Evolutionary conservation across 208 protist genomes (phyloP).

Genomic region (Trichomonas vaginalis): DNA sequence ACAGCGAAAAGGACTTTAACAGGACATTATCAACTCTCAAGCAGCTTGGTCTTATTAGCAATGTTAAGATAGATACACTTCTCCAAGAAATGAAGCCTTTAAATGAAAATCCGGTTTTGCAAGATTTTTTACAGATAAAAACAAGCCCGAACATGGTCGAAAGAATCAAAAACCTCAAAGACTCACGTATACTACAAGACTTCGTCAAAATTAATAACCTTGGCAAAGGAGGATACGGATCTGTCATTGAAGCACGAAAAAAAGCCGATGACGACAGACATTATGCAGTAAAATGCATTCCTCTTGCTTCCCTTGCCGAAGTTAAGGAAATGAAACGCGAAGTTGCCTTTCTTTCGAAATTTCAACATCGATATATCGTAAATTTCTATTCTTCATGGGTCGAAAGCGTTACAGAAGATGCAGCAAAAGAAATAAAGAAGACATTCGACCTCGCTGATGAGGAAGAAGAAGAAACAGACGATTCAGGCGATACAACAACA

Average conservation of each 20-base stretch:
- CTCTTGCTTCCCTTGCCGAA: background rate
- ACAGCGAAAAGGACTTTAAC: too few relatives aligned
- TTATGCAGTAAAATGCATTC: slow-evolving; percentile 14
- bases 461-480: background rate
- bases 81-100: too few relatives aligned
- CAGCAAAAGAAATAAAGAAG: background rate
- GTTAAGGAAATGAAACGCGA: background rate
- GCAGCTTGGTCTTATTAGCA: too few relatives aligned
- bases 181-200: background rate
- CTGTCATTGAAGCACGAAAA: background rate
- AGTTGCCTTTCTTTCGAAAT: background rate
- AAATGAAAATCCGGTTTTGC: too few relatives aligned
- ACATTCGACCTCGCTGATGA: background rate
- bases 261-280: background rate
- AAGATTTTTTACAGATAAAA: too few relatives aligned
- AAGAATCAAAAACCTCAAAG: too few relatives aligned
- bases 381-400: background rate
- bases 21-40: too few relatives aligned
- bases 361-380: background rate
- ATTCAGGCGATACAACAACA: background rate
- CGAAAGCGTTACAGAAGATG: background rate
- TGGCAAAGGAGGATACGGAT: background rate
- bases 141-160: too few relatives aligned
- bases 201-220: background rate
- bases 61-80: too few relatives aligned